Conservation (phyloP, 768 basidiomycete genomes). For the Boletus pseudopeckii region DNA sequence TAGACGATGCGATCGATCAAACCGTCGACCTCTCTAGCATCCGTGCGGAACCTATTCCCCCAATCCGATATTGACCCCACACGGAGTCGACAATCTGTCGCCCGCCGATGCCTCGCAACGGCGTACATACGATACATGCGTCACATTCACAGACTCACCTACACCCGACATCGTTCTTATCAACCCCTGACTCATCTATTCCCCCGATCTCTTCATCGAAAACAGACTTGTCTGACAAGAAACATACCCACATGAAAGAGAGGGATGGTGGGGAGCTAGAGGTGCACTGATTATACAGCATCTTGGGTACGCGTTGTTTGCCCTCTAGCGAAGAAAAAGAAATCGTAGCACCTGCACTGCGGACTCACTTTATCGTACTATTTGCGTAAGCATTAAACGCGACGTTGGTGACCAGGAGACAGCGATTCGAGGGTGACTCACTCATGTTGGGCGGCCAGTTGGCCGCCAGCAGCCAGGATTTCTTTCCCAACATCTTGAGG, state of each 20-base stretch:
- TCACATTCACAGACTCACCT: background rate
- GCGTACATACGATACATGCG: background rate
- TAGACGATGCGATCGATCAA: constrained; percentile 79
- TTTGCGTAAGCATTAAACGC: background rate
- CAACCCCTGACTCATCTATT: background rate
- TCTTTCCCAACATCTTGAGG: background rate
- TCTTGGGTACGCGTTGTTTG: background rate
- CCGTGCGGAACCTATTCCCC: constrained; percentile 82
- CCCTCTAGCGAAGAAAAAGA: background rate
- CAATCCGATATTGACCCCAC: constrained; percentile 63
- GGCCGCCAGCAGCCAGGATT: background rate
- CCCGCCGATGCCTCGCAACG: background rate
- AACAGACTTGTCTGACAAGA: background rate
- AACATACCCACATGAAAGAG: constrained; percentile 5
- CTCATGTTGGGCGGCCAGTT: no score
- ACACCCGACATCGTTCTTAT: background rate
- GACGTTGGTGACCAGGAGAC: background rate
- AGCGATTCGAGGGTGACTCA: background rate
- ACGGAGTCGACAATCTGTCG: background rate
- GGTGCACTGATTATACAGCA: constrained; percentile 1
- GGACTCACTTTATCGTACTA: background rate
- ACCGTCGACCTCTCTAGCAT: constrained; percentile 72
- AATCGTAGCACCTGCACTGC: background rate
- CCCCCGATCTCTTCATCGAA: background rate
- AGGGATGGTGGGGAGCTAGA: background rate